phyloP scores from a whole-genome alignment of 73 alveolate species.

The Tetrahymena borealis region DNA sequence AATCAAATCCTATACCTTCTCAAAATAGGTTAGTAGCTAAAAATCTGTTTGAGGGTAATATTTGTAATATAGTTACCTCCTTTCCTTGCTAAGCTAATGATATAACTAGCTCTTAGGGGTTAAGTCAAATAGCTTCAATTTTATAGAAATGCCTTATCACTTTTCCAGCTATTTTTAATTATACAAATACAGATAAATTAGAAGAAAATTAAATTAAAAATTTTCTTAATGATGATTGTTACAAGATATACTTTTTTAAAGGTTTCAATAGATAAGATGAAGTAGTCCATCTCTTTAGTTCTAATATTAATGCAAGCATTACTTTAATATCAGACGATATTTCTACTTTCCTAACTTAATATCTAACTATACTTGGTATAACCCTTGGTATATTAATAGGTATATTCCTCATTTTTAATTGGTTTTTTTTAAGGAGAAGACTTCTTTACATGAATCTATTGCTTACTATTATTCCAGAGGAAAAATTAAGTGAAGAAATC shows the following conservation, averaged over 20 bases:
- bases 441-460: background rate
- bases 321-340: background rate
- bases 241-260: background rate
- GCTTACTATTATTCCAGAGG: background rate
- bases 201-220: background rate
- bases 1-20: background rate
- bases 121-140: background rate
- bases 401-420: background rate
- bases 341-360: background rate
- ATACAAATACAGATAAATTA: background rate
- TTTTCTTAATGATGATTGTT: background rate
- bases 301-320: background rate
- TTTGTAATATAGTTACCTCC: background rate
- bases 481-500: background rate
- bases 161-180: background rate
- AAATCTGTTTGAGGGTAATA: background rate
- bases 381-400: background rate
- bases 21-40: background rate
- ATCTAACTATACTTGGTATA: background rate
- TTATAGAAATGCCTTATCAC: background rate
- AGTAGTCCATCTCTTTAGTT: background rate
- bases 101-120: background rate
- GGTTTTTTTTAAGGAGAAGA: background rate
- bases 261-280: background rate
- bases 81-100: background rate